A percentile compares a stretch with the other conserved stretches of the same genome.
These are phyloP conservation scores for Porodaedalea pini DNA, from an alignment of 1,284 basidiomycete genomes.

Conservation along the genomic window DNA sequence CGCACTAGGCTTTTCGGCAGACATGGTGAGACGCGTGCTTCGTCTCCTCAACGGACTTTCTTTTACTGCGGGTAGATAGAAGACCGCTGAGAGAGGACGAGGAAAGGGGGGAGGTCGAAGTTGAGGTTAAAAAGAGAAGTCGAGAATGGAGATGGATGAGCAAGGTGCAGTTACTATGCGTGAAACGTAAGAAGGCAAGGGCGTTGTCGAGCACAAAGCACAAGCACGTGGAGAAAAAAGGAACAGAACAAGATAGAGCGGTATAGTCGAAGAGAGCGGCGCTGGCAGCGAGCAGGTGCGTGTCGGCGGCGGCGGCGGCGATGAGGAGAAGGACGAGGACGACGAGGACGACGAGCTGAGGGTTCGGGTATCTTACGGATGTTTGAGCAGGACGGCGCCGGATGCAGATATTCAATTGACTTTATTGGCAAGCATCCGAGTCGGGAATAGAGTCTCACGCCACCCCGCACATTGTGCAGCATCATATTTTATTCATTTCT, in stretches of 20 bases:
- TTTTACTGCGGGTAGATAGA: background rate
- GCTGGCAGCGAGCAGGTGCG: background rate
- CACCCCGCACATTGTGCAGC: background rate
- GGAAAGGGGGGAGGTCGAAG: constrained; percentile 6
- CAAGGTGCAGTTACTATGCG: constrained; percentile 2
- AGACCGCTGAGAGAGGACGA: background rate
- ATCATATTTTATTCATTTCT: background rate
- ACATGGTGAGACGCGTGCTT: constrained; percentile 3
- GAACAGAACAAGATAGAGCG: background rate
- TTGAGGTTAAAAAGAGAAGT: constrained; percentile 15
- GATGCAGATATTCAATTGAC: background rate
- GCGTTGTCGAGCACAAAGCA: background rate
- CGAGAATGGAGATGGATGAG: constrained; percentile 10
- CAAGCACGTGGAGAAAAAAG: background rate
- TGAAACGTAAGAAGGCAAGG: constrained; percentile 1
- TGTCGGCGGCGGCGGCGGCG: background rate
- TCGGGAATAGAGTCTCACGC: background rate
- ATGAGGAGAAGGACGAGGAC: constrained; percentile 4
- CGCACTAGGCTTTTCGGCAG: constrained; percentile 56
- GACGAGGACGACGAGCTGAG: too few relatives aligned
- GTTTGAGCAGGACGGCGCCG: constrained; percentile 11
- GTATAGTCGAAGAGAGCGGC: background rate
- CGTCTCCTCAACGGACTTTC: background rate
- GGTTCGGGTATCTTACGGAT: background rate
- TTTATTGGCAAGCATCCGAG: background rate